Conservation (phyloP, 1,139 yeast genomes). For the Debaryomyces sp. region DNA sequence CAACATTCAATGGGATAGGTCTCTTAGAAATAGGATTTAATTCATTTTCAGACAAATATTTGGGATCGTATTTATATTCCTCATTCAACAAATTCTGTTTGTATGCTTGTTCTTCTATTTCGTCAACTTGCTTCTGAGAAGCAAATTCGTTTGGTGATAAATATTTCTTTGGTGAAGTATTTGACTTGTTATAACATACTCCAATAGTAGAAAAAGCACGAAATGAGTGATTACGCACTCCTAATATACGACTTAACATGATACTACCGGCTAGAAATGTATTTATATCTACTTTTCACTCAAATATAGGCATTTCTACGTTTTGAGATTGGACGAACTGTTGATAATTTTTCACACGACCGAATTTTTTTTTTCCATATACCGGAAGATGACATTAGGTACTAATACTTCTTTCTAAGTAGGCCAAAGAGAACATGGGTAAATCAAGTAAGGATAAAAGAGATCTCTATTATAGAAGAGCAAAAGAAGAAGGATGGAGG, state of each 20-base stretch:
- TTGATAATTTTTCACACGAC: slow-evolving; percentile 6
- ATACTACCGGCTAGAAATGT: not conserved
- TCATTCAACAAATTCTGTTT: slow-evolving; percentile 30
- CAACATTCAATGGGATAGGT: slow-evolving; percentile 83
- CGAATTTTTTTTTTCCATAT: slow-evolving; percentile 5
- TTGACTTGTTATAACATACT: not conserved
- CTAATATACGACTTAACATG: slow-evolving; percentile 6
- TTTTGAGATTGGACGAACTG: slow-evolving; percentile 5
- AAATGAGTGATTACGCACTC: not conserved
- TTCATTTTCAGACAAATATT: slow-evolving; percentile 37
- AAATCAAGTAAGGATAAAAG: slow-evolving; percentile 94
- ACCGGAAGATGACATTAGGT: slow-evolving; percentile 5
- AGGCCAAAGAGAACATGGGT: slow-evolving; percentile 59
- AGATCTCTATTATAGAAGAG: slow-evolving; percentile 86
- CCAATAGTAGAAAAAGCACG: slow-evolving; percentile 4
- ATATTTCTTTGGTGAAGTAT: slow-evolving; percentile 17
- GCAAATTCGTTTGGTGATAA: slow-evolving; percentile 36
- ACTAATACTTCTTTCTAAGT: not conserved
- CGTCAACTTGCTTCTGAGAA: slow-evolving; percentile 27
- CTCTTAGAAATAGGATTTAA: slow-evolving; percentile 31
- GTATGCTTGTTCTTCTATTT: slow-evolving; percentile 33
- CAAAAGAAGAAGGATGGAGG: slow-evolving; percentile 97
- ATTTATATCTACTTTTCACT: not conserved
- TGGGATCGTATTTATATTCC: slow-evolving; percentile 44
- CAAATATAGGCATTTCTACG: not conserved